These are phyloP conservation scores for Aureobasidium sp. DNA, from an alignment of 2,329 filamentous ascomycete genomes.

Conservation along the genomic window DNA sequence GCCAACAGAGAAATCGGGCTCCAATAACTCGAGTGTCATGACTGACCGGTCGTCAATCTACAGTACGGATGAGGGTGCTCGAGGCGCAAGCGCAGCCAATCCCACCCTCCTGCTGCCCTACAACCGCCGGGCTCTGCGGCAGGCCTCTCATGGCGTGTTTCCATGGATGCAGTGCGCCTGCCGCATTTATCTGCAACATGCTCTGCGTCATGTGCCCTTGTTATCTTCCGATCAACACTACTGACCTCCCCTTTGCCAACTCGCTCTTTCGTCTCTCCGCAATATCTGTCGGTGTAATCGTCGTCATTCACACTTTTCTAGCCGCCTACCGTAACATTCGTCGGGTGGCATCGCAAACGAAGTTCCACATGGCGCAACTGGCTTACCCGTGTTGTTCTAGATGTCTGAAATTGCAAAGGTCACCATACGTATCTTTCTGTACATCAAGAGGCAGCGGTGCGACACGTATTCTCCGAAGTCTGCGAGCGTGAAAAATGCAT, in stretches of 20 bases:
- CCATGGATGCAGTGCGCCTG: neutral
- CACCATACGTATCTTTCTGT: neutral
- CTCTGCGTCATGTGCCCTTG: conserved; percentile 11
- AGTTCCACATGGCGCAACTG: neutral
- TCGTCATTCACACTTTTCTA: neutral
- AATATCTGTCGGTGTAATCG: neutral
- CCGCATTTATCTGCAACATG: conserved; percentile 5
- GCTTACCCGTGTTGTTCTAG: neutral
- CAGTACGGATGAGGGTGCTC: neutral
- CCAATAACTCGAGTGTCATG: neutral
- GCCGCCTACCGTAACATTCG: neutral
- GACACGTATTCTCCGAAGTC: neutral
- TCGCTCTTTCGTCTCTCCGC: neutral
- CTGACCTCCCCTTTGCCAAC: neutral
- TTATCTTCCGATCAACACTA: neutral
- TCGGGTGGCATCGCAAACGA: neutral
- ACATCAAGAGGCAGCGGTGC: conserved; percentile 8
- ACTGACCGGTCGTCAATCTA: neutral
- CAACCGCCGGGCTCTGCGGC: conserved; percentile 7
- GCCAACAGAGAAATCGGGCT: neutral
- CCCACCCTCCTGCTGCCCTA: conserved; percentile 1
- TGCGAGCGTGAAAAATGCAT: neutral
- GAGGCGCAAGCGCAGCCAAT: conserved; percentile 12
- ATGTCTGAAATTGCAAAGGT: neutral
- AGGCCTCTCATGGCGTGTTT: conserved; percentile 6